Percentiles rank a stretch among this genome's conserved stretches.
Conservation (phyloP, 2,329 filamentous ascomycete species). For the Penicillium hordei region DNA sequence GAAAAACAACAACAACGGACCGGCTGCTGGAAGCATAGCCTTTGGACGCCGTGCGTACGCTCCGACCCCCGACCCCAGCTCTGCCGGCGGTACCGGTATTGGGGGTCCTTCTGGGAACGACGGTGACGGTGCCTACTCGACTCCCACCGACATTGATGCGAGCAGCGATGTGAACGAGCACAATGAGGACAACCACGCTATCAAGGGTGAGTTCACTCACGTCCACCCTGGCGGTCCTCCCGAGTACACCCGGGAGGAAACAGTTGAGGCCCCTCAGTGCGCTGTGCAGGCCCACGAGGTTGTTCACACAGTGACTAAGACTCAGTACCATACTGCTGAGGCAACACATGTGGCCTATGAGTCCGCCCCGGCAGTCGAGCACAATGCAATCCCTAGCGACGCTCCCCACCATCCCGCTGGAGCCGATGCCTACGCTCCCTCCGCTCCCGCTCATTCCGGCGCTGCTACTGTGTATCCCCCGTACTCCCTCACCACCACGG, state of each 20-base stretch:
- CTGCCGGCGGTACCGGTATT: slow-evolving; percentile 9
- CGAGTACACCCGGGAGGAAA: slow-evolving; percentile 2
- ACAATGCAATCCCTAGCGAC: not conserved
- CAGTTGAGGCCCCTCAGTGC: slow-evolving; percentile 14
- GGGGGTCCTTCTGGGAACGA: slow-evolving; percentile 23
- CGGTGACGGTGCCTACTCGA: slow-evolving; percentile 14
- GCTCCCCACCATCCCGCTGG: not conserved
- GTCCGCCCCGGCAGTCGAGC: not conserved
- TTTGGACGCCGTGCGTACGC: slow-evolving; percentile 16
- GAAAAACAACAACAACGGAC: slow-evolving; percentile 1
- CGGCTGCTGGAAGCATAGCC: not conserved
- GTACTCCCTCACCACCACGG: not conserved
- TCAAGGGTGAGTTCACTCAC: slow-evolving; percentile 21
- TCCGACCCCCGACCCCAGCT: not conserved
- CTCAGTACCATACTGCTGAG: slow-evolving; percentile 17
- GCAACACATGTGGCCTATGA: slow-evolving; percentile 2
- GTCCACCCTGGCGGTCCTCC: slow-evolving; percentile 9
- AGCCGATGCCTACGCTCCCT: not conserved
- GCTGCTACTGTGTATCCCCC: not conserved
- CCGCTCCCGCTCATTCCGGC: not conserved
- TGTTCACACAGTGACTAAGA: slow-evolving; percentile 32
- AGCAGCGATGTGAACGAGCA: slow-evolving; percentile 18
- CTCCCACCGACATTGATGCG: slow-evolving; percentile 8
- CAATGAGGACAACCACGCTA: slow-evolving; percentile 27
- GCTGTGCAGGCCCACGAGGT: slow-evolving; percentile 23